These are phyloP conservation scores for Ananas comosus DNA, from an alignment of 176 grass and related monocot genomes.

Conservation along the genomic window DNA sequence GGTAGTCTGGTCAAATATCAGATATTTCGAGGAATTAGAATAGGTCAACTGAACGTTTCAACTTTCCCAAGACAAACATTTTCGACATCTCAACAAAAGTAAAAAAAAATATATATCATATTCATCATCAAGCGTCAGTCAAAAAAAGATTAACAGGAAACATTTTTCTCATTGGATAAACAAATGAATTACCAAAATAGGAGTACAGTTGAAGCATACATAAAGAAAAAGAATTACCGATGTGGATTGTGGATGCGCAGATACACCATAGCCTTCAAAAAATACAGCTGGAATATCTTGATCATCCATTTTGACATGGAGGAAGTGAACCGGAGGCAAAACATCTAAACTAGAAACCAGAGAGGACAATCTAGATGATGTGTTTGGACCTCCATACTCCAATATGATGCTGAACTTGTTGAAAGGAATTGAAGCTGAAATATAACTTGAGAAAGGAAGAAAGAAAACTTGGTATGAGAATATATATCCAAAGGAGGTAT, in stretches of 20 bases:
- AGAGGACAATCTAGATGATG: conserved; percentile 58
- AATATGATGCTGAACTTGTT: conserved; percentile 45
- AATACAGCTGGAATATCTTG: conserved; percentile 31
- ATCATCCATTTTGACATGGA: conserved; percentile 42
- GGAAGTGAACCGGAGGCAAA: conserved; percentile 64
- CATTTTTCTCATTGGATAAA: conserved; percentile 13
- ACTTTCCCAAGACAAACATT: neutral
- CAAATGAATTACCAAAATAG: conserved; percentile 8
- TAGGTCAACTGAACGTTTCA: neutral
- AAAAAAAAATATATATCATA: no score
- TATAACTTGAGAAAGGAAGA: conserved; percentile 38
- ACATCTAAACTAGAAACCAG: conserved; percentile 39
- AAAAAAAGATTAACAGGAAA: neutral
- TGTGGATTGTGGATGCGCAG: conserved; percentile 31
- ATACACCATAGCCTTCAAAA: conserved; percentile 34
- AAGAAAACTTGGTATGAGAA: conserved; percentile 10
- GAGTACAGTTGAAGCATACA: neutral
- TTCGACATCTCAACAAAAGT: neutral
- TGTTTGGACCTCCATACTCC: conserved; percentile 64
- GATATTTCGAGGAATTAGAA: neutral
- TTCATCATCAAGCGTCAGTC: neutral
- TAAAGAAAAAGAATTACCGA: conserved; percentile 32
- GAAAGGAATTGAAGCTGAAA: conserved; percentile 60
- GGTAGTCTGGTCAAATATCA: neutral
- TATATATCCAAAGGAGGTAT: conserved; percentile 4